Conservation (phyloP, 2,329 filamentous ascomycete genomes). For the Hypoxylon sp. region DNA sequence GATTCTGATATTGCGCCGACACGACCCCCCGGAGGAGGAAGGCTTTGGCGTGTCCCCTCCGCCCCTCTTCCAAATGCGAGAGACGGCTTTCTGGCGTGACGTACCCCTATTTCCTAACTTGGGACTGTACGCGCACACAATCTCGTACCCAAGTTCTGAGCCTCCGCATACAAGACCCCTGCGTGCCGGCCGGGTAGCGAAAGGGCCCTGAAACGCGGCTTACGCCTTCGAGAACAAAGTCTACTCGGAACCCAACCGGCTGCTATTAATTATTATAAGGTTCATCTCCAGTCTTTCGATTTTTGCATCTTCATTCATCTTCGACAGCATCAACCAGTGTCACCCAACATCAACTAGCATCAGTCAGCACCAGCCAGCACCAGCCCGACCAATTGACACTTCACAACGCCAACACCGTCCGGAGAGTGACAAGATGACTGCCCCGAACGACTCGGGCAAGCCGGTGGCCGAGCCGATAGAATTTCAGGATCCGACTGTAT, state of each 20-base stretch:
- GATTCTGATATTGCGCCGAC: constrained; percentile 6
- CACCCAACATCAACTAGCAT: constrained; percentile 2
- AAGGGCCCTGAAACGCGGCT: constrained; percentile 22
- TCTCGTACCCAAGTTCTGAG: constrained; percentile 20
- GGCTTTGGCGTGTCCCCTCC: background rate
- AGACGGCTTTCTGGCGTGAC: constrained; percentile 4
- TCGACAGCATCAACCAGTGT: background rate
- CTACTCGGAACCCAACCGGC: background rate
- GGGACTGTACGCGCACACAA: background rate
- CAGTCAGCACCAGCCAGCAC: background rate
- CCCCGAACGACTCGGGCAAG: constrained; percentile 14
- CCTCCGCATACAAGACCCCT: constrained; percentile 16
- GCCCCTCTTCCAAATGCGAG: constrained; percentile 5
- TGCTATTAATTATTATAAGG: constrained; percentile 26
- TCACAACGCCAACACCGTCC: background rate
- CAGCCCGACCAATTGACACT: too few species aligned
- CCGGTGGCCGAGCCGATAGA: constrained; percentile 16
- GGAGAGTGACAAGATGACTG: constrained; percentile 13
- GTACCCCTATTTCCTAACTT: background rate
- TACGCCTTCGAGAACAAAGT: constrained; percentile 13
- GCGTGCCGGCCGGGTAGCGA: constrained; percentile 1
- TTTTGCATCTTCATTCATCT: background rate
- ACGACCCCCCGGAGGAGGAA: background rate
- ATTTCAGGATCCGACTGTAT: constrained; percentile 17
- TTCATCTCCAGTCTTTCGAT: constrained; percentile 7